Base-by-base conservation (phyloP, 441 rosid genomes). In the Brassica hybrid region DNA sequence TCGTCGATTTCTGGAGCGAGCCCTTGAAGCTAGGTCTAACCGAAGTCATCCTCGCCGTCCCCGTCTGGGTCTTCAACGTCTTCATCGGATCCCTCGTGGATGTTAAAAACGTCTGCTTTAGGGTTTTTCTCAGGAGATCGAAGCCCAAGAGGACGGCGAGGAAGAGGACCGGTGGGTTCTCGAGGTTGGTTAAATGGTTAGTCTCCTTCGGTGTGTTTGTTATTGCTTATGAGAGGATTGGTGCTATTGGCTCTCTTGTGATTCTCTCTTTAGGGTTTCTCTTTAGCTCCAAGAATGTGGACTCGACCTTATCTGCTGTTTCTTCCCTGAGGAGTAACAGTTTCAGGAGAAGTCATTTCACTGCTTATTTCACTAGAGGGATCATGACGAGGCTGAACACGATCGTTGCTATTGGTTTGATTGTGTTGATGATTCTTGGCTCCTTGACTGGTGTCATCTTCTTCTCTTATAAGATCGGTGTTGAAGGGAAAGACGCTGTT, bases 391-490 rank as follows among this genome's bases (percentile, higher is more conserved):
- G 88, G 59, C 50, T 96, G 84, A 79, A 90, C 7, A 96, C 99
- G 0, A 78, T 88, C 7, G 86, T 93, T 11, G 99, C 99, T 0
- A 83, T 96, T 52, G 99, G 98, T 73, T 83, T 96, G 86, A 96
- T 96, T 76, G 82, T 89, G 43, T 87, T 83, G 27, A 92, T 96
- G 97, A 91, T 96, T 52, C 68, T 89, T 72, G 92, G 91, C 17
- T 88, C 81, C 17, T 82, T 87, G 77, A 83, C 82, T 58, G 97
- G 97, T 73, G 78, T 84, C 45, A 80, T 87, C 56, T 93, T 96
- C 77, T 96, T 91, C 85, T 93, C 98, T 0, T 96, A 96, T 73
- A 94, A 94, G 85, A 88, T 96, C 16, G 99, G 97, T n/a, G 83
- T 93, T 30, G 99, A 96, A 80, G 99, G 98, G 27, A 96, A 96